Evolutionary conservation across 805 yeast species (phyloP).

Genomic region (Candida hungchunana): DNA sequence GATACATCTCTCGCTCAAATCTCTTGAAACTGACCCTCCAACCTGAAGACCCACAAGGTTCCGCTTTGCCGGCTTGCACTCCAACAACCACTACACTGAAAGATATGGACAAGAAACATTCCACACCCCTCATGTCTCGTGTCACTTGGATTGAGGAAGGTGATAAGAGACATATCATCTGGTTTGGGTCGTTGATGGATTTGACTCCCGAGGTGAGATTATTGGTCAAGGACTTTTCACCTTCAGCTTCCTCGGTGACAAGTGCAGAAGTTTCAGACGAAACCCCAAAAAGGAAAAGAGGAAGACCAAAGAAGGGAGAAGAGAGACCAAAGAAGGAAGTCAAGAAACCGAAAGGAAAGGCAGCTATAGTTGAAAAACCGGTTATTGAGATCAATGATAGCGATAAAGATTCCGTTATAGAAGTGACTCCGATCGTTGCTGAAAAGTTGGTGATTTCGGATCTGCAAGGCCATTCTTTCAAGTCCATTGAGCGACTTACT

Average conservation of each 20-base stretch:
- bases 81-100: conserved; percentile 16
- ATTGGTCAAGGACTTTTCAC: conserved; percentile 4
- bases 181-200: conserved; percentile 15
- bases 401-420: not conserved
- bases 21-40: conserved; percentile 32
- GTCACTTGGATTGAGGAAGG: conserved; percentile 6
- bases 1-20: conserved; percentile 50
- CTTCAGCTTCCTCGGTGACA: not conserved
- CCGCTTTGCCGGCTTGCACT: conserved; percentile 21
- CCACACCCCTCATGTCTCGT: conserved; percentile 23
- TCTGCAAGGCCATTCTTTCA: conserved; percentile 38
- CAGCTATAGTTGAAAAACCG: not conserved
- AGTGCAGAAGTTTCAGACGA: not conserved
- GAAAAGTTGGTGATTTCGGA: conserved; percentile 26
- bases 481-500: conserved; percentile 39
- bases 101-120: conserved; percentile 24
- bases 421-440: conserved; percentile 2
- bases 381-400: not conserved
- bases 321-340: conserved; percentile 11
- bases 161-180: conserved; percentile 8
- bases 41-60: conserved; percentile 26
- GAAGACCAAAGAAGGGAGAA: conserved; percentile 26
- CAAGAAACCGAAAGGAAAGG: conserved; percentile 11
- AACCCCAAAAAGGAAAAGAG: conserved; percentile 20
- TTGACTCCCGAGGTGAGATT: conserved; percentile 6